A percentile compares a stretch with the other conserved stretches of the same genome.
Conservation (phyloP, 2,329 filamentous ascomycete species). For the Dryadomyces sulphureus region DNA sequence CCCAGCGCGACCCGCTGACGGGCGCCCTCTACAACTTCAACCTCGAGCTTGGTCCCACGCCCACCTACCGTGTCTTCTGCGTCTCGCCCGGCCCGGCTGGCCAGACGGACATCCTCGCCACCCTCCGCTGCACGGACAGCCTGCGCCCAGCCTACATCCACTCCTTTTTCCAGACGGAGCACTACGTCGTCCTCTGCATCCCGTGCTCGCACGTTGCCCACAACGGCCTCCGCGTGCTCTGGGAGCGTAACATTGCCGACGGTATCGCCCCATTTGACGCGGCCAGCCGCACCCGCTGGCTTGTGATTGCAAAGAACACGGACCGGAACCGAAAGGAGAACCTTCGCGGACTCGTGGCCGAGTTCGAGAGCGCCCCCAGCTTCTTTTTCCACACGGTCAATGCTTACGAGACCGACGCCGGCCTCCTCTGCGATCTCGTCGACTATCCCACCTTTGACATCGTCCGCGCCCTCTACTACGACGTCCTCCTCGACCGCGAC, state of each 20-base stretch:
- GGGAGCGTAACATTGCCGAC: conserved; percentile 53
- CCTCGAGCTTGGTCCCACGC: conserved; percentile 40
- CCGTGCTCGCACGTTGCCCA: conserved; percentile 48
- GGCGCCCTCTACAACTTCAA: conserved; percentile 77
- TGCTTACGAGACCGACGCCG: conserved; percentile 30
- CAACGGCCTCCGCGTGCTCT: conserved; percentile 45
- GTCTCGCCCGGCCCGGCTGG: conserved; percentile 46
- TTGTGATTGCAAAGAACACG: too few species aligned
- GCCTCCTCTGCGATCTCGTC: conserved; percentile 51
- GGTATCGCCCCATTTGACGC: conserved; percentile 49
- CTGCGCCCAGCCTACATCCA: conserved; percentile 58
- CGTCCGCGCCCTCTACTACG: conserved; percentile 53
- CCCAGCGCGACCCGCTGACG: conserved; percentile 53
- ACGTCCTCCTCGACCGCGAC: conserved; percentile 43
- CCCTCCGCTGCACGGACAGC: conserved; percentile 17
- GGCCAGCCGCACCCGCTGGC: conserved; percentile 47
- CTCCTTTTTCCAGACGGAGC: conserved; percentile 59
- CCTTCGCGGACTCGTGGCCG: conserved; percentile 45
- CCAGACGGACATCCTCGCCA: conserved; percentile 54
- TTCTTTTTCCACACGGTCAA: conserved; percentile 77
- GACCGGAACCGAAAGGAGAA: conserved; percentile 46
- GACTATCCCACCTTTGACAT: conserved; percentile 51
- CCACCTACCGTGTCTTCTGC: conserved; percentile 57
- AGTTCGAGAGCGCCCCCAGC: conserved; percentile 50
- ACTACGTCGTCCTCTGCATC: conserved; percentile 59